Base-by-base conservation (phyloP, 371 early-diverging fungal species). In the Parasitella parasitica region DNA sequence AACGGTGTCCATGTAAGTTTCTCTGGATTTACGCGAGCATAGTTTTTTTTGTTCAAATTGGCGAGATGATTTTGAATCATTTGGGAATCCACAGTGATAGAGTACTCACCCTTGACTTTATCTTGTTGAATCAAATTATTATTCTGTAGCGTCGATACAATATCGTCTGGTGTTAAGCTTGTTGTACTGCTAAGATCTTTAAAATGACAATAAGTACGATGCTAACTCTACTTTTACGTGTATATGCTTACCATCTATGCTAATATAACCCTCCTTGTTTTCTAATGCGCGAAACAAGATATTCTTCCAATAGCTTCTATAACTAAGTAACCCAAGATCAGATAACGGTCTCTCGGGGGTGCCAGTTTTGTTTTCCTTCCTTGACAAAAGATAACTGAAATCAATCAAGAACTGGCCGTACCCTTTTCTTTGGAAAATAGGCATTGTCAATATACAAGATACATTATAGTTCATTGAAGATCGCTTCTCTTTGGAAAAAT, bases 341-440 rank as follows among this genome's bases (percentile, higher is more conserved):
- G 97, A 96, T 28, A 99, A 75, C 1, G 99, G 99, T 70, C 95
- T 96, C 66, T 99, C 99, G 3, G 99, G 99, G 1, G 97, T 89
- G n/a, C 99, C 99, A 0, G 89, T 72, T 54, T 84, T 85, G 32
- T 82, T 83, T 66, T 98, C 97, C 46, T 85, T 87, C 69, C 88
- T 87, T 20, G 95, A 89, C 38, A 99, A 72, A 58, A 94, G 65
- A 71, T 97, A 97, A 61, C 93, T 90, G 57, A 99, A 96, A 50
- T 95, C 96, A 36, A 99, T 99, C 37, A 99, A 76, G 34, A 95
- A 72, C 62, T 92, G 89, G 15, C 99, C 99, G 69, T 96, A 99
- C 0, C 99, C 99, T 73, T 92, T 94, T 56, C 97, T 87, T 74
- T 98, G 98, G 67, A 92, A 84, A 20, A 85, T 80, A 8, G 99